These are phyloP conservation scores for Nemania serpens DNA, from an alignment of 2,329 filamentous ascomycete genomes.

Conservation along the genomic window DNA sequence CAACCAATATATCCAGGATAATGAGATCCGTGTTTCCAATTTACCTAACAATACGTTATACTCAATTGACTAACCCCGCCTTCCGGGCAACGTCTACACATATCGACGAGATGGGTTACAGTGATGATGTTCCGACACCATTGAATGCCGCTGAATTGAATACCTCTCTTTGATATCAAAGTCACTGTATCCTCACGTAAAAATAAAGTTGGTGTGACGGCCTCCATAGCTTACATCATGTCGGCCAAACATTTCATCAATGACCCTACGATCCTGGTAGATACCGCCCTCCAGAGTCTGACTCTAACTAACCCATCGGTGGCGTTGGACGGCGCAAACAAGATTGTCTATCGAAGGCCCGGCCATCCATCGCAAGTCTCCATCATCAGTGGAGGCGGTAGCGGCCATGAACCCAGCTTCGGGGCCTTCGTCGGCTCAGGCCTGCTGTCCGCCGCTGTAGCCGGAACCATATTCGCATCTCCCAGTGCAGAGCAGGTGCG, in stretches of 20 bases:
- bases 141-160: neutral
- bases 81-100: neutral
- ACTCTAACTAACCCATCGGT: slow-evolving; percentile 85
- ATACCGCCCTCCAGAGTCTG: slow-evolving; percentile 73
- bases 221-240: slow-evolving; percentile 40
- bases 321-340: slow-evolving; percentile 77
- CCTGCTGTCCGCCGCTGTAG: slow-evolving; percentile 78
- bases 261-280: slow-evolving; percentile 78
- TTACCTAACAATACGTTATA: neutral
- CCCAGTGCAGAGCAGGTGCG: slow-evolving; percentile 83
- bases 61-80: slow-evolving; percentile 13
- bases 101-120: neutral
- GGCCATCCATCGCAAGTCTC: slow-evolving; percentile 65
- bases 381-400: slow-evolving; percentile 85
- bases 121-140: neutral
- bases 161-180: neutral
- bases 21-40: slow-evolving; percentile 11
- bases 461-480: slow-evolving; percentile 85
- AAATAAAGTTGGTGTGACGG: neutral
- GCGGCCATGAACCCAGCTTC: slow-evolving; percentile 89
- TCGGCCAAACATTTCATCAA: slow-evolving; percentile 86
- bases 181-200: neutral
- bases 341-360: slow-evolving; percentile 79
- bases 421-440: slow-evolving; percentile 83
- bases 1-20: slow-evolving; percentile 9